These are phyloP conservation scores for Pleurotus giganteus DNA, from an alignment of 768 basidiomycete species.

Conservation along the genomic window DNA sequence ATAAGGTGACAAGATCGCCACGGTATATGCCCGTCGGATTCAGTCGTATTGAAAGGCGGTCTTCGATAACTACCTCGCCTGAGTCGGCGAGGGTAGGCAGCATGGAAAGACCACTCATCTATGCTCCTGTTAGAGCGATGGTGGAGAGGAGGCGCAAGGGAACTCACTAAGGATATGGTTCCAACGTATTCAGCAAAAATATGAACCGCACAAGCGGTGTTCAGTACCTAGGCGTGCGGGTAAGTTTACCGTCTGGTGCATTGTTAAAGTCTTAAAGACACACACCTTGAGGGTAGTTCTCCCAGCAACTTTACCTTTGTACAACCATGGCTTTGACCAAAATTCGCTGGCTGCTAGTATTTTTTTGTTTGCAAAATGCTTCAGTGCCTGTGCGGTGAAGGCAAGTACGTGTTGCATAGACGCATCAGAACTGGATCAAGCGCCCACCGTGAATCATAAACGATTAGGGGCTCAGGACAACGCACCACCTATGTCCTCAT, in stretches of 20 bases:
- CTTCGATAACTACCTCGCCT: conserved; percentile 66
- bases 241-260: not conserved
- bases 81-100: conserved; percentile 63
- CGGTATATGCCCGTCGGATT: conserved; percentile 51
- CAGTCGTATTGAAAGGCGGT: conserved; percentile 52
- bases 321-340: conserved; percentile 16
- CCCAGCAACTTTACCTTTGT: conserved; percentile 16
- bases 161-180: conserved; percentile 47
- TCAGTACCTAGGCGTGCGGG: conserved; percentile 43
- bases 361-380: not conserved
- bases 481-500: conserved; percentile 62
- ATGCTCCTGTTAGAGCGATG: conserved; percentile 7
- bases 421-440: not conserved
- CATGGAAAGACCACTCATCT: conserved; percentile 82
- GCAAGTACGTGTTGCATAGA: conserved; percentile 1
- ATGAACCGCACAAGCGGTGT: conserved; percentile 57
- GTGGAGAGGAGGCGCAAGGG: conserved; percentile 9
- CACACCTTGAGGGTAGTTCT: conserved; percentile 17
- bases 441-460: not conserved
- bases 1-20: conserved; percentile 75
- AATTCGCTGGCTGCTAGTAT: conserved; percentile 7
- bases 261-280: not conserved
- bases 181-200: conserved; percentile 64
- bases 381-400: not conserved
- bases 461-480: not conserved